phyloP scores from a whole-genome alignment of 352 stramenopile genomes.

The Pythium vanterpoolii region DNA sequence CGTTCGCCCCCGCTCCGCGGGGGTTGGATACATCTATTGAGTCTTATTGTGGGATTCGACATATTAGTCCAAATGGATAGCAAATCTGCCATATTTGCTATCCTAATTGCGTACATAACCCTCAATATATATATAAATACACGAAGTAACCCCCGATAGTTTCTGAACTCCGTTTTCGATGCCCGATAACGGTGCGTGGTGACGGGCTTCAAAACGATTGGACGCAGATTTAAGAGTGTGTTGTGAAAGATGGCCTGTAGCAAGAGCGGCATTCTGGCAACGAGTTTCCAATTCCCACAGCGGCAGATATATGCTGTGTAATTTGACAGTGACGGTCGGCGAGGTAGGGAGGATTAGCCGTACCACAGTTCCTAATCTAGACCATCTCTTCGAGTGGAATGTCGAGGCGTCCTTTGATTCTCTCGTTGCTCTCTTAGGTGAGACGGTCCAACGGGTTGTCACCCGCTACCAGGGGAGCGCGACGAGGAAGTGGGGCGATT shows the following conservation, averaged over 20 bases:
- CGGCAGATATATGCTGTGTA: conserved; percentile 3
- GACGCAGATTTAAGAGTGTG: not conserved
- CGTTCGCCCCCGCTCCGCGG: no score
- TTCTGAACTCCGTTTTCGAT: not conserved
- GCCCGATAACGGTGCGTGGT: not conserved
- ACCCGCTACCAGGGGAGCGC: not conserved
- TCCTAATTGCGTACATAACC: not conserved
- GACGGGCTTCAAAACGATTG: not conserved
- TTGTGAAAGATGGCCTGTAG: not conserved
- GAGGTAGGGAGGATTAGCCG: not conserved
- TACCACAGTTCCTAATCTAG: conserved; percentile 5
- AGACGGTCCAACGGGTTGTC: conserved; percentile 1
- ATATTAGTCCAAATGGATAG: not conserved
- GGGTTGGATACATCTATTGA: no score
- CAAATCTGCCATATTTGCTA: not conserved
- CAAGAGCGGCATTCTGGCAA: not conserved
- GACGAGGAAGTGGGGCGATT: not conserved
- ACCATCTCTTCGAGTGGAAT: conserved; percentile 11
- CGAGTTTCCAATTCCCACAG: not conserved
- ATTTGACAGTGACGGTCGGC: not conserved
- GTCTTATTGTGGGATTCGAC: not conserved
- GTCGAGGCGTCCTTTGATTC: not conserved
- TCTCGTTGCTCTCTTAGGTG: not conserved
- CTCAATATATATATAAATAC: not conserved
- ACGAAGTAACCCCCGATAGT: not conserved